phyloP scores from a whole-genome alignment of 148 eudicot genomes.

The Amaranthus hypochondriacus region DNA sequence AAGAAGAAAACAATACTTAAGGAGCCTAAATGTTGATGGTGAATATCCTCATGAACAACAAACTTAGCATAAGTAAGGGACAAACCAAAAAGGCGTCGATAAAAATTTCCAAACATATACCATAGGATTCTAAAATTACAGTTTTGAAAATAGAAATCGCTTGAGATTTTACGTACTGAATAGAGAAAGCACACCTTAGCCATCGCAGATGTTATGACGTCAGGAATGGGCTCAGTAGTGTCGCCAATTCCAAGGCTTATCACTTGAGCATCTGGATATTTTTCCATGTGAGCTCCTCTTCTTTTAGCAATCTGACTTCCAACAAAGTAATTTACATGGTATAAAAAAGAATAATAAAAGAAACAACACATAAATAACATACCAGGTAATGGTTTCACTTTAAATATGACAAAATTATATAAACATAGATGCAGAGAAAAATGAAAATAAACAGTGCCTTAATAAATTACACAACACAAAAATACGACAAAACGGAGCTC shows the following conservation, averaged over 20 bases:
- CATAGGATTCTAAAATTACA: background rate
- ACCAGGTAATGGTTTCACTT: background rate
- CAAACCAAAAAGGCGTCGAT: no score
- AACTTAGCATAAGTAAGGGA: background rate
- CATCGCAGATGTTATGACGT: constrained; percentile 90
- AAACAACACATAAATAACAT: background rate
- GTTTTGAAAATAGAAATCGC: no score
- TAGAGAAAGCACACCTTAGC: constrained; percentile 47
- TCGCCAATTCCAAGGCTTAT: constrained; percentile 95
- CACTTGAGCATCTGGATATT: constrained; percentile 86
- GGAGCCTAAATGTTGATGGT: background rate
- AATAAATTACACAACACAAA: no score
- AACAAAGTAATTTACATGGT: background rate
- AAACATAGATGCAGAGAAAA: no score
- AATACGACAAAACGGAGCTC: no score
- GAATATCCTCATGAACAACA: background rate
- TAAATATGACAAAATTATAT: no score
- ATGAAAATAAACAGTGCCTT: no score
- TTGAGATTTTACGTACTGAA: background rate
- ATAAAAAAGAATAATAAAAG: background rate
- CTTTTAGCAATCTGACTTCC: constrained; percentile 62
- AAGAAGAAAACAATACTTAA: background rate
- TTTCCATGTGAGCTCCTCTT: constrained; percentile 61
- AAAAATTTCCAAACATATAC: background rate
- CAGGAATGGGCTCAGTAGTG: constrained; percentile 92